Base-by-base conservation (phyloP, 257 asterid genomes). In the Solanum pimpinellifolium region DNA sequence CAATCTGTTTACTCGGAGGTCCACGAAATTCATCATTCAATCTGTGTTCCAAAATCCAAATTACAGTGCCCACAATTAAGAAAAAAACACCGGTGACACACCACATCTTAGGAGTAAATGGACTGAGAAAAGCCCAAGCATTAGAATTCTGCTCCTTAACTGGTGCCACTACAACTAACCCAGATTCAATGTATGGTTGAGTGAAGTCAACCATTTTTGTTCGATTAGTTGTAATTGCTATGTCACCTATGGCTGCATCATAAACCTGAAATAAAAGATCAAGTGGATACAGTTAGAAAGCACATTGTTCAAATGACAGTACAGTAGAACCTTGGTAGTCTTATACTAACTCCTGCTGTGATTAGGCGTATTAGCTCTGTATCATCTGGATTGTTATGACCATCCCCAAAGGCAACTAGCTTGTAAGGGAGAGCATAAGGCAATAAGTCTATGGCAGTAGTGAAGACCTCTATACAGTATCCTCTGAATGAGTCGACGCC, bases 161-260 rank as follows among this genome's bases (percentile, higher is more conserved):
- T 2, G 95, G 92, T 14, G 87, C 94, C 68, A 93, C 94, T 18
- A 93, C 93, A 41, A 92, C 95, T 15, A 94, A 91, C 66, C 97
- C 95, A 3, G 95, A 94, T 87, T 91, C 94, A 16, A 91, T 90
- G 86, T 89, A 94, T 1, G 97, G 97, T 88, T 93, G 97, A 42
- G 95, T 94, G 27, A 94, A 94, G 88, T 93, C 97, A 47, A 86
- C 94, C 84, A 93, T 88, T 84, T 85, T 92, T 25, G 94, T 90
- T 20, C 97, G 91, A 81, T 90, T 90, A 2, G 94, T 92, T 27
- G 90, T 94, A 66, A 94, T 93, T 44, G 94, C 92, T 83, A 93
- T 91, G 85, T 94, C 97, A 12, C 97, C 97, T 65, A 93, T 83
- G 84, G 91, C 96, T 5, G 93, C 95, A 86, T 90, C 94, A 87